phyloP scores from a whole-genome alignment of 345 rosid species.

The Brassica carinata region DNA sequence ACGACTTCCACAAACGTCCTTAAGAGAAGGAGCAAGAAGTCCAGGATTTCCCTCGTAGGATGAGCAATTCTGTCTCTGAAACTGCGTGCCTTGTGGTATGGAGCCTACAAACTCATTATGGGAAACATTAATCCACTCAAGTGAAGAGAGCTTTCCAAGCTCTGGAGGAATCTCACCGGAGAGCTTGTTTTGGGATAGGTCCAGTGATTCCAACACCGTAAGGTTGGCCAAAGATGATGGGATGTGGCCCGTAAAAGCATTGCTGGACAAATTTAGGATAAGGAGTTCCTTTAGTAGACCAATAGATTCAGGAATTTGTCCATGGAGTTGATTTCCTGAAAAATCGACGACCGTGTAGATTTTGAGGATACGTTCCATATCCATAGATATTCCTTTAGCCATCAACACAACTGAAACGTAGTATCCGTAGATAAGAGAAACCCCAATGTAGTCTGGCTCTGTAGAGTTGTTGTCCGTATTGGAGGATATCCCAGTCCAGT shows the following conservation, averaged over 20 bases:
- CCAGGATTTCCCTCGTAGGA: not conserved
- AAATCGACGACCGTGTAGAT: not conserved
- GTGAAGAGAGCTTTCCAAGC: not conserved
- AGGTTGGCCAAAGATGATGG: not conserved
- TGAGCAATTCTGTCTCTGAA: not conserved
- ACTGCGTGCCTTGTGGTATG: not conserved
- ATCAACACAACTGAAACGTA: not conserved
- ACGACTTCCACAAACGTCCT: not conserved
- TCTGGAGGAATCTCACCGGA: not conserved
- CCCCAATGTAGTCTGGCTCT: not conserved
- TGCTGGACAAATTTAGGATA: not conserved
- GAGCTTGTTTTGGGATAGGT: not conserved
- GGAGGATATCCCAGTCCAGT: not conserved
- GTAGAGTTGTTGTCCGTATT: not conserved
- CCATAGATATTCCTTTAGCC: not conserved
- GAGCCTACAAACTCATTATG: not conserved
- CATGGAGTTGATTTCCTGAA: not conserved
- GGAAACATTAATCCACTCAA: not conserved
- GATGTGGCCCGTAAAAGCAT: not conserved
- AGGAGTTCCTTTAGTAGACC: not conserved
- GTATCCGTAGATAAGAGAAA: not conserved
- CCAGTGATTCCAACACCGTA: not conserved
- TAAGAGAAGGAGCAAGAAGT: not conserved
- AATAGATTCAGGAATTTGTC: not conserved
- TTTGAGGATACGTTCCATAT: not conserved